Base-by-base conservation (phyloP, 768 basidiomycete species). In the Tylopilus plumbeoviolaceoides region DNA sequence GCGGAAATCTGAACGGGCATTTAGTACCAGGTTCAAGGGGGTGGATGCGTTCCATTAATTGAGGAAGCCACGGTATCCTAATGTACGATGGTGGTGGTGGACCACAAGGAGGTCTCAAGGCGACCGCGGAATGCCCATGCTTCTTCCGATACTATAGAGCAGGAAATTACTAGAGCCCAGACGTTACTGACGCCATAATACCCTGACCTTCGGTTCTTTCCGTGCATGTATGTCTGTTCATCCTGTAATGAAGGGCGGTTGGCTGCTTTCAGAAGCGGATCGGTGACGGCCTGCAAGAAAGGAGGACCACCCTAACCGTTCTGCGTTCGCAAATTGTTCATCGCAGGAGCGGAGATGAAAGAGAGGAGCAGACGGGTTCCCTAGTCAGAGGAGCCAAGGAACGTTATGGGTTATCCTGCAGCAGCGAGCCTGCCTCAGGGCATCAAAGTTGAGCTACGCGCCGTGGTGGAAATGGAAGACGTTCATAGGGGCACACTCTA, bases 61-160 rank as follows among this genome's bases (percentile, higher is more conserved):
- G 55, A 58, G 44, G 56, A 39, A 50, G 50, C 40, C 40, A 36
- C 40, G 31, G 25, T 8, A 11, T 18, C 20, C 27, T 31, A 51
- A 52, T 50, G 42, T 55, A 49, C 55, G 38, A 49, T 35, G 33
- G 40, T 35, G 44, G 33, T 38, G 38, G 38, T 38, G 44, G 23
- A 52, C 54, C 63, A 45, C 63, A 64, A 64, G 59, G 63, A 64
- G 42, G 54, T 58, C 63, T 66, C 55, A 46, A 56, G 63, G 63
- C 59, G 43, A 66, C 56, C 62, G 50, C 63, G 43, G 64, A 56
- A 40, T 38, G 51, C 45, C 28, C 42, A 36, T 17, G 17, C 25
- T 14, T 31, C 31, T 14, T 38, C 31, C 45, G 35, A 21, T 40
- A 47, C 45, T 20, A 55, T 48, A 21, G 47, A 46, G 6, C 39